These are phyloP conservation scores for Colletotrichum graminicola DNA, from an alignment of 2,329 filamentous ascomycete genomes.

Conservation along the genomic window DNA sequence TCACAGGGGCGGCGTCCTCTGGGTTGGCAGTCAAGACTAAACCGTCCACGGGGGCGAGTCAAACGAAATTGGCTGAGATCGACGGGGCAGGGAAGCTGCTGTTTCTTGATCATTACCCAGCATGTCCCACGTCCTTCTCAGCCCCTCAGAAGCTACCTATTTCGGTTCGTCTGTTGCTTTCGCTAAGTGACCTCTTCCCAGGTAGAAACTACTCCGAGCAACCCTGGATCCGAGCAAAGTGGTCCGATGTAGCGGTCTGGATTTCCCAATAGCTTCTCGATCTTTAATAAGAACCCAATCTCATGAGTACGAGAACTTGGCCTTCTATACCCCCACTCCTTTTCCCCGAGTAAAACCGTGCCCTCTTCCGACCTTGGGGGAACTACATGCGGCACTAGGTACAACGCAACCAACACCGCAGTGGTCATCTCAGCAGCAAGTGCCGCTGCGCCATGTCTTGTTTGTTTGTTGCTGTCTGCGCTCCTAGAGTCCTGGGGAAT, in stretches of 20 bases:
- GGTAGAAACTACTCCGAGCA: not conserved
- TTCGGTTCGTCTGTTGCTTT: slow-evolving; percentile 23
- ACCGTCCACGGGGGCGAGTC: slow-evolving; percentile 7
- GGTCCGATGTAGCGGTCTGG: slow-evolving; percentile 13
- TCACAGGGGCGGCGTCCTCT: slow-evolving; percentile 17
- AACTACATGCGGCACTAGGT: not conserved
- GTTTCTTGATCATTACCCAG: slow-evolving; percentile 38
- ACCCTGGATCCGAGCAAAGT: slow-evolving; percentile 4
- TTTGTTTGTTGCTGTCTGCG: slow-evolving; percentile 26
- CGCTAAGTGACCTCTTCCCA: slow-evolving; percentile 8
- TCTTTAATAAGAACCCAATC: not conserved
- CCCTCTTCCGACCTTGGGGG: not conserved
- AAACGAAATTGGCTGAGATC: slow-evolving; percentile 39
- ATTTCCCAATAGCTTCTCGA: slow-evolving; percentile 9
- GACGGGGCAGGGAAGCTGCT: slow-evolving; percentile 33
- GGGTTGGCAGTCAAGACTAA: not conserved
- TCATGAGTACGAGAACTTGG: slow-evolving; percentile 2
- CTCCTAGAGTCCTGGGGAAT: slow-evolving; percentile 1
- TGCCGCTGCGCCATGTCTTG: slow-evolving; percentile 1
- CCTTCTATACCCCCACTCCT: not conserved
- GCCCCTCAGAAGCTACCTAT: slow-evolving; percentile 23
- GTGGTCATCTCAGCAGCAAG: not conserved
- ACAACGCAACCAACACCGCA: not conserved
- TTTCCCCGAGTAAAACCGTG: not conserved
- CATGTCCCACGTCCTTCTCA: slow-evolving; percentile 23